A percentile compares a stretch with the other conserved stretches of the same genome.
Evolutionary conservation across 495 filamentous ascomycete species (phyloP).

Genomic region (Penicillium subrubescens): DNA sequence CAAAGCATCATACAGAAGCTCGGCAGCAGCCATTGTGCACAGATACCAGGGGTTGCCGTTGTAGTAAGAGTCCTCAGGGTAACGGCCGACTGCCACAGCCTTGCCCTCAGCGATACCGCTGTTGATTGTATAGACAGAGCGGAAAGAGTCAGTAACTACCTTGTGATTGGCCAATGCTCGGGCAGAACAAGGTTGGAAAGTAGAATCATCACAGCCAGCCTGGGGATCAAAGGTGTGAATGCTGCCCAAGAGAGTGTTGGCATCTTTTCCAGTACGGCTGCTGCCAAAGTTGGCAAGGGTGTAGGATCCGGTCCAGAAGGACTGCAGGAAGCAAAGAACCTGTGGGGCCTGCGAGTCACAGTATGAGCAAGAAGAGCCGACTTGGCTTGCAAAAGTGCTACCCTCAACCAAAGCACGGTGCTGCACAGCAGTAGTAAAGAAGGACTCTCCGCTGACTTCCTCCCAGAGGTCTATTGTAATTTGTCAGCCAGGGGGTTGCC

Average conservation of each 20-base stretch:
- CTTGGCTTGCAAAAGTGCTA: constrained; percentile 50
- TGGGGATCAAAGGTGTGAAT: constrained; percentile 67
- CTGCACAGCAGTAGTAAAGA: constrained; percentile 56
- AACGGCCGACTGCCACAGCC: constrained; percentile 69
- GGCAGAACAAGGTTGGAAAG: constrained; percentile 64
- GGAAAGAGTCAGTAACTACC: constrained; percentile 62
- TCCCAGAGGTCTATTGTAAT: constrained; percentile 64
- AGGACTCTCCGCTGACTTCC: constrained; percentile 63
- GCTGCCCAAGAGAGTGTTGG: constrained; percentile 61
- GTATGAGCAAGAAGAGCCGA: constrained; percentile 46
- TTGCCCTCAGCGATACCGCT: constrained; percentile 37
- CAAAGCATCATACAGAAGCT: constrained; percentile 65
- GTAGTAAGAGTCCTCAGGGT: constrained; percentile 70
- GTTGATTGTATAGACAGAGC: constrained; percentile 61
- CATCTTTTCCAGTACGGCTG: constrained; percentile 60
- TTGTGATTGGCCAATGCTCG: constrained; percentile 67
- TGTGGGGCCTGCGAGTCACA: constrained; percentile 60
- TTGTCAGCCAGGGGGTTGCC: not conserved
- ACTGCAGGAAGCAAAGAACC: constrained; percentile 60
- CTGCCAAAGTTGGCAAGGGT: constrained; percentile 56
- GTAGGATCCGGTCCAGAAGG: constrained; percentile 65
- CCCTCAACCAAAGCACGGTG: constrained; percentile 61
- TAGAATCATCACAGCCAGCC: constrained; percentile 50
- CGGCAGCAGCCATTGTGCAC: constrained; percentile 63
- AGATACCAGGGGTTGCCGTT: constrained; percentile 72